Evolutionary conservation across 352 stramenopile genomes (phyloP).

Genomic region (Phytopythium montanum): DNA sequence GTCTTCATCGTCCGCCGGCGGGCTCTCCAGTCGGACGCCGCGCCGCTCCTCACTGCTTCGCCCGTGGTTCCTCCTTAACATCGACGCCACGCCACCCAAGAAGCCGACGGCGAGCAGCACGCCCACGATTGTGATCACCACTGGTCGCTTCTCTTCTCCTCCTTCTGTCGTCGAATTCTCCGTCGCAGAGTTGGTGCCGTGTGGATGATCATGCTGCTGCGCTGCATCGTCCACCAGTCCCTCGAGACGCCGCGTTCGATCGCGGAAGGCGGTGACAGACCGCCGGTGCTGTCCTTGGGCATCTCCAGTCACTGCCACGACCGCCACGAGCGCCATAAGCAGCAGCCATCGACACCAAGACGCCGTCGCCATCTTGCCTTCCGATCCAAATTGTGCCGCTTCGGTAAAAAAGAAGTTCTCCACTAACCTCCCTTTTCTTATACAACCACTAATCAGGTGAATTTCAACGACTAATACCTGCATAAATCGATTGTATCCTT

Average conservation of each 20-base stretch:
- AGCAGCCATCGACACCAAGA: neutral
- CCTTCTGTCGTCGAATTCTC: neutral
- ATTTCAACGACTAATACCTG: neutral
- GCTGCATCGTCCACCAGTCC: neutral
- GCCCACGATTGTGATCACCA: conserved; percentile 72
- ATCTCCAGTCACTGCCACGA: neutral
- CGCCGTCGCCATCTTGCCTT: neutral
- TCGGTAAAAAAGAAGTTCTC: neutral
- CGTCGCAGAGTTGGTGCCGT: neutral
- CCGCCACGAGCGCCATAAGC: neutral
- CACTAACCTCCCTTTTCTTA: neutral
- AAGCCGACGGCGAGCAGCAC: conserved; percentile 71
- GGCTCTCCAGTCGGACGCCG: conserved; percentile 61
- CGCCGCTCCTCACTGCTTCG: conserved; percentile 39
- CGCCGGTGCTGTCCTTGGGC: neutral
- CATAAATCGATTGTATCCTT: neutral
- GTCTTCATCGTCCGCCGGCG: conserved; percentile 14
- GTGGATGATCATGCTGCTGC: neutral
- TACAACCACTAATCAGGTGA: neutral
- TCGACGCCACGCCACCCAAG: conserved; percentile 51
- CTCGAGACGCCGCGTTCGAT: neutral
- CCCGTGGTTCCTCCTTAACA: conserved; percentile 48
- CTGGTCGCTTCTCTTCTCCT: conserved; percentile 23
- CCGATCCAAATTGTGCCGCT: neutral
- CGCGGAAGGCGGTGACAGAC: neutral